These are phyloP conservation scores for Camillea tinctor DNA, from an alignment of 2,329 filamentous ascomycete genomes.

Conservation along the genomic window DNA sequence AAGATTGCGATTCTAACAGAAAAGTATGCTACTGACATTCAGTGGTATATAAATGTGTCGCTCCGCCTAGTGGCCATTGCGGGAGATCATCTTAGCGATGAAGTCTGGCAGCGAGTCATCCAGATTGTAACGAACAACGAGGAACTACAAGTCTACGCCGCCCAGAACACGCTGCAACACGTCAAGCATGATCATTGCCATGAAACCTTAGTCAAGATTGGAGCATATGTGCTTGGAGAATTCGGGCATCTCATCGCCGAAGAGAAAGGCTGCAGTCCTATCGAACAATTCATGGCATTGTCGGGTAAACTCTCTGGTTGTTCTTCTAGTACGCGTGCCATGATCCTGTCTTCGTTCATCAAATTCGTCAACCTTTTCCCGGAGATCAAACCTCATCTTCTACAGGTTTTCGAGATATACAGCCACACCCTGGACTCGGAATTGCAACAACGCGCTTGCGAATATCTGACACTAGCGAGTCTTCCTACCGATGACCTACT, in stretches of 20 bases:
- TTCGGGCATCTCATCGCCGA: conserved; percentile 97
- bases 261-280: conserved; percentile 86
- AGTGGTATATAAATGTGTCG: conserved; percentile 99
- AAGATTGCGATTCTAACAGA: conserved; percentile 98
- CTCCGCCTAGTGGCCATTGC: conserved; percentile 92
- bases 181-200: conserved; percentile 92
- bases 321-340: conserved; percentile 85
- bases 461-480: conserved; percentile 84
- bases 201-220: conserved; percentile 96
- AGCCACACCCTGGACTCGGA: conserved; percentile 94
- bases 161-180: conserved; percentile 89
- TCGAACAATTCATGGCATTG: conserved; percentile 93
- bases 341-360: conserved; percentile 92
- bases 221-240: conserved; percentile 91
- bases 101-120: conserved; percentile 98
- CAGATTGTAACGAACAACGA: conserved; percentile 99
- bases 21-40: conserved; percentile 96
- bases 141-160: conserved; percentile 93
- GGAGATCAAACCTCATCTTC: conserved; percentile 92
- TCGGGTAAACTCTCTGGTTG: conserved; percentile 87
- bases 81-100: conserved; percentile 96
- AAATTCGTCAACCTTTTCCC: conserved; percentile 99
- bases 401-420: conserved; percentile 87
- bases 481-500: conserved; percentile 88
- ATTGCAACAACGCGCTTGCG: conserved; percentile 92